Evolutionary conservation across 192 early-diverging fungal species (phyloP), one percentile per base, ranked within the genome.

Genomic region (Backusella australiensis): DNA sequence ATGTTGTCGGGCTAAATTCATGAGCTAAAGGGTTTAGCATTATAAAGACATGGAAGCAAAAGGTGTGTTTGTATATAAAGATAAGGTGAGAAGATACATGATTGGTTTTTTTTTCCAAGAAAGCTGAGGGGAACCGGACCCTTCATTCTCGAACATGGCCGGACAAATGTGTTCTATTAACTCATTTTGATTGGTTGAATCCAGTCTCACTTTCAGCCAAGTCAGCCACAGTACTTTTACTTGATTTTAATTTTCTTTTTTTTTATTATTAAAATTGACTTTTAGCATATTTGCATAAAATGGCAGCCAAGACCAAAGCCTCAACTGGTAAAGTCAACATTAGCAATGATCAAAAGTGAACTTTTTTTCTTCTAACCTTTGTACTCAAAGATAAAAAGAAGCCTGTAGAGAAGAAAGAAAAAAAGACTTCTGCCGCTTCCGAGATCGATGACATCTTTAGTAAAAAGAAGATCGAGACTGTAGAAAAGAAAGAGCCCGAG

Each of bases 371-470:
- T 44, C 3, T 17, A 39, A 39, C 19, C 0, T 21, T 63, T 63
- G 11, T 12, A 63, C 1, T 29, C 26, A 63, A 63, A 63, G 56
- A 26, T 63, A 63, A 63, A 23, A 63, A 63, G 56, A 63, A 63
- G 23, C 21, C 56, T 63, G 56, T 9, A 29, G 56, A 63, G 56
- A 63, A 63, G 26, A 63, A 29, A 29, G 56, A 14, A 9, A 29
- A 29, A 63, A 63, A 63, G 11, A 0, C 56, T 29, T 29, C 56
- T 63, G 9, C 9, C 4, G 23, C 56, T 29, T 63, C 59, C 53
- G 73, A 74, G 73, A 74, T 76, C 23, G 75, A 76, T 32, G 75
- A 76, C 65, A 76, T 71, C 49, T 76, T 71, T 41, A 63, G 67
- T 32, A 71, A 76, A 14, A 76, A 76, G 21, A 76, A 71, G 35